Evolutionary conservation across 106 monocot species (phyloP), one percentile per base, ranked within the genome.

Genomic region (Dioscorea dumetorum): DNA sequence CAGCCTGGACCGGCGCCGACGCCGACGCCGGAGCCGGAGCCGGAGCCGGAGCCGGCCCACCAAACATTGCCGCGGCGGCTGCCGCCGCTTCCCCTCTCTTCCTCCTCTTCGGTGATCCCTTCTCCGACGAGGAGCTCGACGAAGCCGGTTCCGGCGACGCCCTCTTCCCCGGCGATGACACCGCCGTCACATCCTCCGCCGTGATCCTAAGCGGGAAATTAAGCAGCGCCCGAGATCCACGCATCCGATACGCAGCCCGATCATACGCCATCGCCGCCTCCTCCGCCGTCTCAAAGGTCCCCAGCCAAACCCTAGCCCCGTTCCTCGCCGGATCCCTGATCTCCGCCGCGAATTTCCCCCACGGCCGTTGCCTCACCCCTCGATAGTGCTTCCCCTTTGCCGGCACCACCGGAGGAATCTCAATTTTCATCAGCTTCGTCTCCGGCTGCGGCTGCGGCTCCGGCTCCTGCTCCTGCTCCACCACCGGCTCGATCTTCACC

Each of bases 261-360:
- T 89, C 89, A 65, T 89, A 89, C 11, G 89, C 89, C n/a, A 82
- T 51, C 12, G 89, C 83, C 24, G 77, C 78, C 49, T 85, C 85
- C 74, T 81, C 74, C 16, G 79, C 83, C 11, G 79, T 80, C 74
- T 81, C 88, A 48, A 77, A 83, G 10, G 84, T 84, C 34, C 89
- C 89, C 12, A 89, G 79, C 83, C 87, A 87, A 4, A 83, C 86
- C 41, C 90, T 63, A 12, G 91, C 91, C 58, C 91, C 91, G 76
- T 87, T 87, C 76, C 74, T 84, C 20, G 84, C 81, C 60, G 91
- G 86, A 51, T 91, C 91, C 32, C 91, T 49, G 33, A 87, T 85
- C 71, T 85, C 85, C 64, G 85, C 85, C 28, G 85, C 85, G 69
- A 49, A 85, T 60, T 85, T 85, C 49, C 85, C 85, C 85, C 85